Percentiles rank a stretch among this genome's conserved stretches.
These are phyloP conservation scores for Malus hybrid DNA, from an alignment of 331 rosid species.

Conservation along the genomic window DNA sequence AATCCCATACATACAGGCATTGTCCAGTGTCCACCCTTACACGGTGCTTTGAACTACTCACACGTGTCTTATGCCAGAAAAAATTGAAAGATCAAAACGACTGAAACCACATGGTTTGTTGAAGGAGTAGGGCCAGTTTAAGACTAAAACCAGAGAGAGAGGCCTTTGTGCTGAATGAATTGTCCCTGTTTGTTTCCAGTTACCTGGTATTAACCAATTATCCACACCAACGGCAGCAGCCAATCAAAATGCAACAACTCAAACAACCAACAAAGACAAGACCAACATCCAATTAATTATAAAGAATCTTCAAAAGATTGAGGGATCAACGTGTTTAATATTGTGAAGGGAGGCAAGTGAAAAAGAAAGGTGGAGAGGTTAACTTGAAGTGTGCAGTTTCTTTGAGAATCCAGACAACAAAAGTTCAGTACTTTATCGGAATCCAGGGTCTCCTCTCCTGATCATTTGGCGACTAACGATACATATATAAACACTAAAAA, in stretches of 20 bases:
- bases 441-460: neutral
- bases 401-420: neutral
- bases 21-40: neutral
- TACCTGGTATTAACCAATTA: neutral
- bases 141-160: neutral
- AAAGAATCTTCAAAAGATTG: slow-evolving; percentile 22
- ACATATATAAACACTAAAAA: no score
- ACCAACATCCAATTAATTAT: slow-evolving; percentile 10
- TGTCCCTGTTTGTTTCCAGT: neutral
- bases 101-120: neutral
- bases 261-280: slow-evolving; percentile 4
- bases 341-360: neutral
- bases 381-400: neutral
- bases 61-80: neutral
- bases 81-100: neutral
- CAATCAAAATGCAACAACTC: slow-evolving; percentile 32
- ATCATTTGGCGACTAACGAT: no score
- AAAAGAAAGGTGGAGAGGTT: slow-evolving; percentile 6
- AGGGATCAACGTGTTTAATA: slow-evolving; percentile 12
- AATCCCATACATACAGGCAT: no score
- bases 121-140: neutral
- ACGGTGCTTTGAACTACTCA: neutral
- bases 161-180: neutral
- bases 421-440: neutral
- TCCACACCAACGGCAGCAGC: slow-evolving; percentile 7